Percentiles rank a stretch among this genome's conserved stretches.
phyloP scores from a whole-genome alignment of 345 rosid genomes.

The Brassica incana region DNA sequence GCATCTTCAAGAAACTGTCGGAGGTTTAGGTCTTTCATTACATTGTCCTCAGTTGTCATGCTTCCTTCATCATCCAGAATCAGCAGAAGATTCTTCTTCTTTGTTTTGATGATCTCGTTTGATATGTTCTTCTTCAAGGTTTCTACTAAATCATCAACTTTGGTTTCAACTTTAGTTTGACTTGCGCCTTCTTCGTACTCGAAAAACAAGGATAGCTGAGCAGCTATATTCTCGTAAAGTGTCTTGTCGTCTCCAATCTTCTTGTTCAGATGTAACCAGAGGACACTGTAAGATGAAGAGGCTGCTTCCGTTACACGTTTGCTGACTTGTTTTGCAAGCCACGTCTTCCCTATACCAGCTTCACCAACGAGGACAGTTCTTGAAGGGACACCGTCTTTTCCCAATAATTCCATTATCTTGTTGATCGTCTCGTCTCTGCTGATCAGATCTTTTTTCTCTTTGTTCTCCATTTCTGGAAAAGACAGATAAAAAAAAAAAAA shows the following conservation, averaged over 20 bases:
- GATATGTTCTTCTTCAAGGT: not conserved
- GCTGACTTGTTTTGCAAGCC: constrained; percentile 34
- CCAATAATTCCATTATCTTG: constrained; percentile 4
- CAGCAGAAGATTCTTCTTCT: constrained; percentile 40
- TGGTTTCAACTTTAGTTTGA: not conserved
- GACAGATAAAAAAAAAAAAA: not conserved
- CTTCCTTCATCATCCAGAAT: constrained; percentile 50
- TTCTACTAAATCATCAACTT: not conserved
- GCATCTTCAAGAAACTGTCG: not conserved
- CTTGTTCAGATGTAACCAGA: constrained; percentile 39
- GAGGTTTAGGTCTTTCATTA: not conserved
- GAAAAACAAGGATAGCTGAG: constrained; percentile 40
- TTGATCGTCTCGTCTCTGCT: constrained; percentile 5
- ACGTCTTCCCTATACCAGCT: constrained; percentile 41
- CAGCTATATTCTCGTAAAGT: constrained; percentile 37
- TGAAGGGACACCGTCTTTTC: constrained; percentile 2
- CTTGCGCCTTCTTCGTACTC: constrained; percentile 39
- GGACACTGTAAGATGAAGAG: not conserved
- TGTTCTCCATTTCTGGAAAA: constrained; percentile 12
- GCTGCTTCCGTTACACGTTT: not conserved
- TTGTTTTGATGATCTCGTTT: not conserved
- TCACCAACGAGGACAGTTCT: constrained; percentile 34
- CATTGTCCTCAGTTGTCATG: not conserved
- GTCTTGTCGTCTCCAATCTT: not conserved
- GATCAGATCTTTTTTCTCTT: constrained; percentile 4